These are phyloP conservation scores for Groenewaldozyma salmanticensis DNA, from an alignment of 805 yeast species.

Conservation along the genomic window DNA sequence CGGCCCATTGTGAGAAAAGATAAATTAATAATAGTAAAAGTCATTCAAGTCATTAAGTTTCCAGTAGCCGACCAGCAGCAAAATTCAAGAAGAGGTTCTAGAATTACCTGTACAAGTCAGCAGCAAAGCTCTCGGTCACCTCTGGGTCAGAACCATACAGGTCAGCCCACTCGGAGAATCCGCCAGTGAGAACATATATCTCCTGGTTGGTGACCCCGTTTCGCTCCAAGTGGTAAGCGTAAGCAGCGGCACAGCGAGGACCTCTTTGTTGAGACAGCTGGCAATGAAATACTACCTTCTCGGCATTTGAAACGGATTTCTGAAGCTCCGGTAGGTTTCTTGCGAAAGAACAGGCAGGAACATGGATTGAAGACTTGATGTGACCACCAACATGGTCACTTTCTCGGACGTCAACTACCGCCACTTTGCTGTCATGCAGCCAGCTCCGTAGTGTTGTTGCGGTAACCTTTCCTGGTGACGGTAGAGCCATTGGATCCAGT, in stretches of 20 bases:
- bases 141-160: slow-evolving; percentile 43
- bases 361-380: slow-evolving; percentile 44
- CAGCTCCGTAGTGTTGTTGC: slow-evolving; percentile 20
- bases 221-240: slow-evolving; percentile 35
- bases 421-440: slow-evolving; percentile 23
- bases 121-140: slow-evolving; percentile 15
- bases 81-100: no score
- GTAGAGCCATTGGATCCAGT: no score
- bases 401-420: slow-evolving; percentile 78
- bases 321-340: slow-evolving; percentile 32
- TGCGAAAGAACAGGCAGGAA: slow-evolving; percentile 42
- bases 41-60: no score
- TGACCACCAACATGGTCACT: slow-evolving; percentile 74
- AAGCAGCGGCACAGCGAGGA: slow-evolving; percentile 68
- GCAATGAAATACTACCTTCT: slow-evolving; percentile 78
- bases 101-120: slow-evolving; percentile 12
- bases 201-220: slow-evolving; percentile 27
- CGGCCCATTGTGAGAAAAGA: no score
- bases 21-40: no score
- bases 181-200: slow-evolving; percentile 72
- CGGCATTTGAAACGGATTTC: slow-evolving; percentile 27
- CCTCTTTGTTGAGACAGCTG: slow-evolving; percentile 88
- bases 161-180: slow-evolving; percentile 78
- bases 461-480: no score
- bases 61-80: no score